These are phyloP conservation scores for Rhipidocladum racemiflorum DNA, from an alignment of 176 grass and related monocot species.

Conservation along the genomic window DNA sequence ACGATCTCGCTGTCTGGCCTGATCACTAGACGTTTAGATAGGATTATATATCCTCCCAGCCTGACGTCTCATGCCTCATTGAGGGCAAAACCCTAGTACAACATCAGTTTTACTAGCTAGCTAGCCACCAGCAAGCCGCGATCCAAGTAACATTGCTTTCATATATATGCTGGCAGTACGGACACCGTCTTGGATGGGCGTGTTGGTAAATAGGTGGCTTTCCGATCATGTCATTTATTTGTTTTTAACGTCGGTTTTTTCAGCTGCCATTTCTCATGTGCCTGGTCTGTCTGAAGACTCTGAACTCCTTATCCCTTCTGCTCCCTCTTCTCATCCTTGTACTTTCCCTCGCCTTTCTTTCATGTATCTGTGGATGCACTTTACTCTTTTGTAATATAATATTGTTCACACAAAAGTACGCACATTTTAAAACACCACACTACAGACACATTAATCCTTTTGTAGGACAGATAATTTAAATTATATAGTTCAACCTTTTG, in stretches of 20 bases:
- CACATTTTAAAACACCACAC: slow-evolving; percentile 15
- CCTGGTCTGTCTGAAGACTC: slow-evolving; percentile 30
- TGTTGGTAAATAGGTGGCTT: slow-evolving; percentile 27
- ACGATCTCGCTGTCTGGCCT: not conserved
- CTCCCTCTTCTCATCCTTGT: slow-evolving; percentile 33
- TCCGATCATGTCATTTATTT: slow-evolving; percentile 6
- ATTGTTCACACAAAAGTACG: slow-evolving; percentile 9
- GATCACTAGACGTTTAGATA: slow-evolving; percentile 4
- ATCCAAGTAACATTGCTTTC: slow-evolving; percentile 16
- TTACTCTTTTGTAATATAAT: slow-evolving; percentile 34
- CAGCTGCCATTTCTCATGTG: slow-evolving; percentile 50
- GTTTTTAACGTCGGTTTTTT: slow-evolving; percentile 26
- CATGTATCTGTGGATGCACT: slow-evolving; percentile 21
- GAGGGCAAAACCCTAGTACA: slow-evolving; percentile 18
- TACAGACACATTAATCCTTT: slow-evolving; percentile 1
- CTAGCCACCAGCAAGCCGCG: not conserved
- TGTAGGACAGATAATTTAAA: slow-evolving; percentile 8
- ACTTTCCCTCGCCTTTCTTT: slow-evolving; percentile 32
- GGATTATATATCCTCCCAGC: not conserved
- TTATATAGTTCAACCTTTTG: slow-evolving; percentile 4
- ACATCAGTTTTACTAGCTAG: slow-evolving; percentile 9
- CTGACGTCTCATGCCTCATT: not conserved
- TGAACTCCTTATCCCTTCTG: slow-evolving; percentile 40
- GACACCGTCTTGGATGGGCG: not conserved
- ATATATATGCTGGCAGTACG: slow-evolving; percentile 10